Evolutionary conservation across 2,329 filamentous ascomycete species (phyloP).

Genomic region (Botrytis byssoidea): DNA sequence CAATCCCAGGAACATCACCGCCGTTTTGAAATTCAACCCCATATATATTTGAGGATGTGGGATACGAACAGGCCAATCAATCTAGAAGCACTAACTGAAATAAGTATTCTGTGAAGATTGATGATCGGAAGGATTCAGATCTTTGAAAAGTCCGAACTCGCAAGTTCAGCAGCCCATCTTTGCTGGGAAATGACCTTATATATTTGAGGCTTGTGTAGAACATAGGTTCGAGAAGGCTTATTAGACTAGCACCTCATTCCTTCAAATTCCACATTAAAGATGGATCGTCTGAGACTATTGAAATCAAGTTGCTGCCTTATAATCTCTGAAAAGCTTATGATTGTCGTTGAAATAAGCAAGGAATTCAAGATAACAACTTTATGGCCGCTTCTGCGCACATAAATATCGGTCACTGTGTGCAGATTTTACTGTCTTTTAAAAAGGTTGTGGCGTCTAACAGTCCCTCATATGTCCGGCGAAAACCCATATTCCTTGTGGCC

Average conservation of each 20-base stretch:
- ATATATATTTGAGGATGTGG: not conserved
- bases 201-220: not conserved
- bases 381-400: not conserved
- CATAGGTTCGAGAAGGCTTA: not conserved
- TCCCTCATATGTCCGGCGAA: not conserved
- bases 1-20: not conserved
- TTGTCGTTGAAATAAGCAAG: not conserved
- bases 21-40: not conserved
- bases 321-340: not conserved
- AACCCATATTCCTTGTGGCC: not conserved
- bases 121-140: not conserved
- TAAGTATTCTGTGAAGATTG: not conserved
- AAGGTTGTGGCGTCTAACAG: not conserved
- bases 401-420: not conserved
- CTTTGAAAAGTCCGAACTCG: not conserved
- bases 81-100: no score
- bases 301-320: not conserved
- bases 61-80: not conserved
- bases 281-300: not conserved
- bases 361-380: not conserved
- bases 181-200: not conserved
- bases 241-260: not conserved
- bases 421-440: not conserved
- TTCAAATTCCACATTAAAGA: not conserved
- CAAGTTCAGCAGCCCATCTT: not conserved